Conservation (phyloP, 2,329 filamentous ascomycete genomes). For the Pseudocercospora eumusae region DNA sequence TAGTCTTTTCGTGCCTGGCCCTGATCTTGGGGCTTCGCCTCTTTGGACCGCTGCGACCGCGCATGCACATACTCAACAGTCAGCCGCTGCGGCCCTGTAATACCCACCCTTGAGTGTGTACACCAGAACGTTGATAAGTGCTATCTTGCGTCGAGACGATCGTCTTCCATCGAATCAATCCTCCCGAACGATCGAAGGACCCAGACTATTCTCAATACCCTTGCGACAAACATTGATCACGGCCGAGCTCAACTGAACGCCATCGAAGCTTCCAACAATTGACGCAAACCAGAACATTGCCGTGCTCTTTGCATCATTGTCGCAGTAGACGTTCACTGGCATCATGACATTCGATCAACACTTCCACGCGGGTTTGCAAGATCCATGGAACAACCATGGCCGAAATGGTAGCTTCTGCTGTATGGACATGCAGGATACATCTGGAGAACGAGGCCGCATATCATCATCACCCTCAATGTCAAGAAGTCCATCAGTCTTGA, state of each 20-base stretch:
- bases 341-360: not conserved
- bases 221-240: not conserved
- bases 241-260: not conserved
- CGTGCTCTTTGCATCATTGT: not conserved
- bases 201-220: not conserved
- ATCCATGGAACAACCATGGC: not conserved
- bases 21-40: conserved; percentile 5
- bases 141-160: not conserved
- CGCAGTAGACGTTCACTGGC: not conserved
- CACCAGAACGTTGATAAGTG: not conserved
- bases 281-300: not conserved
- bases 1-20: not conserved
- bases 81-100: not conserved
- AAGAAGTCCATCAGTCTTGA: not conserved
- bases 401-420: not conserved
- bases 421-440: not conserved
- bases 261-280: not conserved
- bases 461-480: not conserved
- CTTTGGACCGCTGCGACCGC: not conserved
- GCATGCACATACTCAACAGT: conserved; percentile 1
- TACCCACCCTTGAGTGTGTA: not conserved
- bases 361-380: not conserved
- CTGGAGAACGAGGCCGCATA: not conserved
- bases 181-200: not conserved
- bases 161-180: not conserved